phyloP scores from a whole-genome alignment of 805 yeast species.

The Hanseniaspora vineae region DNA sequence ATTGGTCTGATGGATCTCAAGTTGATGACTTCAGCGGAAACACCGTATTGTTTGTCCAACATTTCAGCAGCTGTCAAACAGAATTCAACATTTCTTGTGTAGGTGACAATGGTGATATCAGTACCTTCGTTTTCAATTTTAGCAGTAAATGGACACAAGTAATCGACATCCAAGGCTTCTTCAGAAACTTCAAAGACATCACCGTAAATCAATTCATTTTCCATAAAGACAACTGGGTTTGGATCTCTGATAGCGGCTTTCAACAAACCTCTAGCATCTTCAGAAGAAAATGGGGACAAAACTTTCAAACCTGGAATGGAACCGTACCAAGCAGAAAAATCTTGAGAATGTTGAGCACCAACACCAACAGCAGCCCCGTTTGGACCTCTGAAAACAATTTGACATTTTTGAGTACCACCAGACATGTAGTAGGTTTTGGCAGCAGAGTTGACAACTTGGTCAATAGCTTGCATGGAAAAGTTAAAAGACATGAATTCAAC shows the following conservation, averaged over 20 bases:
- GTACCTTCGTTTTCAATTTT: slow-evolving; percentile 89
- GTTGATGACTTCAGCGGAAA: slow-evolving; percentile 87
- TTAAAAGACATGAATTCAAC: slow-evolving; percentile 99
- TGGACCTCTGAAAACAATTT: slow-evolving; percentile 97
- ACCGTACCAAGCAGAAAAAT: slow-evolving; percentile 96
- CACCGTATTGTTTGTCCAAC: slow-evolving; percentile 73
- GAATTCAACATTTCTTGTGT: slow-evolving; percentile 80
- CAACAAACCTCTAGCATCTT: slow-evolving; percentile 88
- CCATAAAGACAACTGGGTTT: slow-evolving; percentile 91
- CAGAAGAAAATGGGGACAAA: slow-evolving; percentile 87
- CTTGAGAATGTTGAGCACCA: slow-evolving; percentile 98
- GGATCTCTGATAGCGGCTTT: slow-evolving; percentile 98
- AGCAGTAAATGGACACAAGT: slow-evolving; percentile 84
- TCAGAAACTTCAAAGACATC: slow-evolving; percentile 81
- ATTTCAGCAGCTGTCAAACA: slow-evolving; percentile 83
- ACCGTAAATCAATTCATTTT: slow-evolving; percentile 91
- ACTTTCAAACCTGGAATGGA: slow-evolving; percentile 97
- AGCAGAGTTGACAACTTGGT: slow-evolving; percentile 95
- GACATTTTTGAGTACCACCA: slow-evolving; percentile 97
- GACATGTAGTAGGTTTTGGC: slow-evolving; percentile 99
- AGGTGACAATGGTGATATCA: slow-evolving; percentile 81
- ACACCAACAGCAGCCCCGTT: slow-evolving; percentile 99
- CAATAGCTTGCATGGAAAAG: slow-evolving; percentile 99
- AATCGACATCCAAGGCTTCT: slow-evolving; percentile 81
- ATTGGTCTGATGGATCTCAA: slow-evolving; percentile 94